phyloP scores from a whole-genome alignment of 139 green algal genomes.

The Yamagishiella unicocca region DNA sequence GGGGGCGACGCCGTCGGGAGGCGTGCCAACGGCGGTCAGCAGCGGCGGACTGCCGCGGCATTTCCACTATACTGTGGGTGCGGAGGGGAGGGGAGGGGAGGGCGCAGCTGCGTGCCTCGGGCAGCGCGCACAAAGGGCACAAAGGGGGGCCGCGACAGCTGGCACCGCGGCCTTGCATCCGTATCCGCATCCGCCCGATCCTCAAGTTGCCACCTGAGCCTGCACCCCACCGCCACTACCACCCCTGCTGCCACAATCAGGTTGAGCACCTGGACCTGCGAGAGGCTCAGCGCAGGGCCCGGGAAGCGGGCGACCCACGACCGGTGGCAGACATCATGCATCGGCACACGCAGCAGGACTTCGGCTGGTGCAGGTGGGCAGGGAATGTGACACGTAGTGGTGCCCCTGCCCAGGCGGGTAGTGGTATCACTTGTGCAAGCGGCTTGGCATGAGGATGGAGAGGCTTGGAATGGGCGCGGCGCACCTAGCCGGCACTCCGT shows the following conservation, averaged over 20 bases:
- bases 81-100: neutral
- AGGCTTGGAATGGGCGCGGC: too few relatives aligned
- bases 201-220: too few relatives aligned
- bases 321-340: slow-evolving; percentile 54
- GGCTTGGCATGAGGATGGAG: too few relatives aligned
- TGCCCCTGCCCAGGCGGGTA: too few relatives aligned
- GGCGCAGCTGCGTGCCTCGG: neutral
- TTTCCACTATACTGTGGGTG: slow-evolving; percentile 44
- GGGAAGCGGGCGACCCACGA: slow-evolving; percentile 5
- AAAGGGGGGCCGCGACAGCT: too few relatives aligned
- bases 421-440: too few relatives aligned
- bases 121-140: neutral
- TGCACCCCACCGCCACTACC: too few relatives aligned
- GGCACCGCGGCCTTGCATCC: neutral
- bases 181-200: too few relatives aligned
- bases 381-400: too few relatives aligned
- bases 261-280: slow-evolving; percentile 58
- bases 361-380: slow-evolving; percentile 59
- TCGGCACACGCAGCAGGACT: slow-evolving; percentile 57
- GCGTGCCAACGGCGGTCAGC: neutral
- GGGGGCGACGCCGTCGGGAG: neutral
- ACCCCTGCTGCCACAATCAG: too few relatives aligned
- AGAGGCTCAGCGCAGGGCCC: slow-evolving; percentile 39
- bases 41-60: slow-evolving; percentile 17
- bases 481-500: too few relatives aligned